Base-by-base conservation (phyloP, 768 basidiomycete species). In the Russula sp. region DNA sequence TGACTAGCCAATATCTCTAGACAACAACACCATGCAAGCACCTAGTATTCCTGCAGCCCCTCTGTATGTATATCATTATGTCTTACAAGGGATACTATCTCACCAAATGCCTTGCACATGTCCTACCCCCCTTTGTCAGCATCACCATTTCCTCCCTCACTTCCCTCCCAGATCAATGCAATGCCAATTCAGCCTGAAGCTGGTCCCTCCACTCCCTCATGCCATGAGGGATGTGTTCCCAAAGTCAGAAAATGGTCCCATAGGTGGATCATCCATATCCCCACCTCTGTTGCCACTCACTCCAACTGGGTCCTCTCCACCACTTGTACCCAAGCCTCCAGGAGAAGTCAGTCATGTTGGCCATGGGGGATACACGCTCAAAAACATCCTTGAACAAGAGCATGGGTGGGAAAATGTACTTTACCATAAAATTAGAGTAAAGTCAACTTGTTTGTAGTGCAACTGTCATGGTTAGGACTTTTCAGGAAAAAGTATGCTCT, bases 331-430 rank as follows among this genome's bases (percentile, higher is more conserved):
- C 4, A 55, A 55, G 18, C 42, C 55, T 20, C 18, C 18, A 14
- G 55, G 55, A 14, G 55, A 56, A 31, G 55, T 56, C 16, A 32
- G 42, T 32, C 9, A 42, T 22, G 9, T 45, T 9, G 32, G 55
- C 5, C 31, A 9, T 32, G 55, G 55, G 31, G 53, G 53, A 40
- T 54, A 54, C 9, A 22, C 6, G 6, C 37, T 54, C 11, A 54
- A 40, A 40, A 9, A 22, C 14, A 9, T 54, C 20, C 37, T 54
- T 14, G 20, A 40, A 20, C 10, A 40, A 40, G 14, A 54, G 31
- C 52, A 53, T 16, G n/a, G 35, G n/a, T 53, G 52, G 52, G n/a
- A 53, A 53, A 16, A 53, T 53, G 52, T 34, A 34, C 31, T 53
- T 34, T 53, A 53, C 16, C 8, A 53, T 6, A 37, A 37, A 39